phyloP scores from a whole-genome alignment of 768 basidiomycete genomes.

The Cystobasidium ongulense region DNA sequence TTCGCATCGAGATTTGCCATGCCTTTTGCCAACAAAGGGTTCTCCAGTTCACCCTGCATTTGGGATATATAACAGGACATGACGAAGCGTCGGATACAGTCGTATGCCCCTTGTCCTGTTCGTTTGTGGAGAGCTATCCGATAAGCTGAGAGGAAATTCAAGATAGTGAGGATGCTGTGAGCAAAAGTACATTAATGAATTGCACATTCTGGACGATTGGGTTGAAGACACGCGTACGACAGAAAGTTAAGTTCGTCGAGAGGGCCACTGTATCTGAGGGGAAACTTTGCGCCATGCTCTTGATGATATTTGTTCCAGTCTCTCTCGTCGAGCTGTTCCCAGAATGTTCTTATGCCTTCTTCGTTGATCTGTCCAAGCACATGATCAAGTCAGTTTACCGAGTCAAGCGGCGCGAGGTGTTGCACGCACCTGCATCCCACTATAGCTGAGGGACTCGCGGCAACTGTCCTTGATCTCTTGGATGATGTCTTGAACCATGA shows the following conservation, averaged over 20 bases:
- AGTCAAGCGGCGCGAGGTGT: not conserved
- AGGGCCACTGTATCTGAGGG: slow-evolving; percentile 24
- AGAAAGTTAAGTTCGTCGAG: slow-evolving; percentile 34
- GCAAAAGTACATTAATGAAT: no score
- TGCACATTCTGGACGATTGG: no score
- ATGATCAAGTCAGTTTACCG: not conserved
- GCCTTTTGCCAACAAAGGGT: slow-evolving; percentile 16
- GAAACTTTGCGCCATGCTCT: slow-evolving; percentile 31
- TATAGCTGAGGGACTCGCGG: not conserved
- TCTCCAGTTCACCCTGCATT: not conserved
- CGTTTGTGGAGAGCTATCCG: slow-evolving; percentile 24
- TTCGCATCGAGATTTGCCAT: slow-evolving; percentile 26
- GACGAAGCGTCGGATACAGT: slow-evolving; percentile 30
- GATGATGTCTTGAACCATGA: slow-evolving; percentile 8
- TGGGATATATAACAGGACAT: slow-evolving; percentile 25
- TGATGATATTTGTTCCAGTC: slow-evolving; percentile 14
- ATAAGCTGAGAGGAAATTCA: slow-evolving; percentile 32
- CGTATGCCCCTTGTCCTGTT: slow-evolving; percentile 31
- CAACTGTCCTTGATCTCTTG: slow-evolving; percentile 22
- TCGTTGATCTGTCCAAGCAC: slow-evolving; percentile 3
- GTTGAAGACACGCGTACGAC: not conserved
- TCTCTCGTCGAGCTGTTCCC: not conserved
- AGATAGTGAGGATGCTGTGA: slow-evolving; percentile 27
- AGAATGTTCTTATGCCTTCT: slow-evolving; percentile 1
- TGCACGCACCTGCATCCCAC: slow-evolving; percentile 9